phyloP scores from a whole-genome alignment of 2,329 filamentous ascomycete genomes.

The Metarhizium humberi region DNA sequence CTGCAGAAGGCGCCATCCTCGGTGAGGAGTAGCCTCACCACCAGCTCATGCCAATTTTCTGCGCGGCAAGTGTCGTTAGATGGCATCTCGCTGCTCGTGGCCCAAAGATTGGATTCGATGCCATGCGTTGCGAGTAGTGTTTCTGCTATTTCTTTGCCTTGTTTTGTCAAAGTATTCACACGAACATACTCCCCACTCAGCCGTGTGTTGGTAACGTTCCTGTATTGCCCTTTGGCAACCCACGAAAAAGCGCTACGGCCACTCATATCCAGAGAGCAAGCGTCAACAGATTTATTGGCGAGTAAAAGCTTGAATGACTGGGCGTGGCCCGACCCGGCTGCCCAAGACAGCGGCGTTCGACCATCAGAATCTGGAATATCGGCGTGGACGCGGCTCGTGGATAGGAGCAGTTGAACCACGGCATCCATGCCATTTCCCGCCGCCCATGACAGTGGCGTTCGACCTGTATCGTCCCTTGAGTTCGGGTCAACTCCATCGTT shows the following conservation, averaged over 20 bases:
- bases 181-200: no score
- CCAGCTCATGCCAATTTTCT: not conserved
- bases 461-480: not conserved
- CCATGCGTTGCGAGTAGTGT: not conserved
- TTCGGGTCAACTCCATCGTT: not conserved
- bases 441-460: not conserved
- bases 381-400: not conserved
- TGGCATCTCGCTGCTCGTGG: not conserved
- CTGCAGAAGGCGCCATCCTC: not conserved
- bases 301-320: not conserved
- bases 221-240: not conserved
- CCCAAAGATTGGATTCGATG: not conserved
- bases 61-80: no score
- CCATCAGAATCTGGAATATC: not conserved
- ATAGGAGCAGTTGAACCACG: not conserved
- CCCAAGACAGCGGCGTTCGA: not conserved
- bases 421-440: not conserved
- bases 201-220: accelerated
- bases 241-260: not conserved
- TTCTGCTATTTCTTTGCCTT: not conserved
- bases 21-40: not conserved
- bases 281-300: not conserved
- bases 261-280: not conserved
- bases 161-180: no score
- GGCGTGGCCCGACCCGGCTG: not conserved